Percentiles rank a stretch among this genome's conserved stretches.
These are phyloP conservation scores for Wickerhamomyces alni DNA, from an alignment of 805 yeast genomes.

Conservation along the genomic window DNA sequence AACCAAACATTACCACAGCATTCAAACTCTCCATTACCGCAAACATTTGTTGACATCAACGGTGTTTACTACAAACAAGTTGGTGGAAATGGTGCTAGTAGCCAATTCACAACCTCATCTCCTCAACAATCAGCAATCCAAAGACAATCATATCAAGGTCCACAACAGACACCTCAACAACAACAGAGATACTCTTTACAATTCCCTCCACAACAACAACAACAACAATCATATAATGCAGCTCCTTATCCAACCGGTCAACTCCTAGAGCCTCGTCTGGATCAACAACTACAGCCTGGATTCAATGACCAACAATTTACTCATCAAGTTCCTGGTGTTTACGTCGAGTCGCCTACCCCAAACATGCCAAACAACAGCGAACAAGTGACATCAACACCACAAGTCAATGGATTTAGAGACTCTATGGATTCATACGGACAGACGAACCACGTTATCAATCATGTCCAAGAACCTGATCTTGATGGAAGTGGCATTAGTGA, in stretches of 20 bases:
- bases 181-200: constrained; percentile 10
- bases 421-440: constrained; percentile 8
- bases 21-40: constrained; percentile 17
- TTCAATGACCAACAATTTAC: background rate
- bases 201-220: constrained; percentile 4
- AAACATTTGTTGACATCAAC: constrained; percentile 13
- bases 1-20: constrained; percentile 17
- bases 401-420: constrained; percentile 1
- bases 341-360: constrained; percentile 14
- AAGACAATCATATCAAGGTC: constrained; percentile 10
- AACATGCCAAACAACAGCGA: background rate
- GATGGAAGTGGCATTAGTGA: constrained; percentile 19
- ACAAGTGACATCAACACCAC: background rate
- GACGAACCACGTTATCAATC: background rate
- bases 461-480: constrained; percentile 6
- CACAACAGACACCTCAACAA: constrained; percentile 4
- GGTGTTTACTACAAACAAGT: constrained; percentile 18
- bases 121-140: constrained; percentile 12
- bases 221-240: background rate
- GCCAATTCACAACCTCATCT: constrained; percentile 6
- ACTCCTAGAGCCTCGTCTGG: constrained; percentile 4
- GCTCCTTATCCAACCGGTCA: constrained; percentile 10
- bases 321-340: constrained; percentile 8
- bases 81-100: background rate
- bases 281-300: background rate